Conservation (phyloP, 2,329 filamentous ascomycete species). For the Hypoxylon sp. region DNA sequence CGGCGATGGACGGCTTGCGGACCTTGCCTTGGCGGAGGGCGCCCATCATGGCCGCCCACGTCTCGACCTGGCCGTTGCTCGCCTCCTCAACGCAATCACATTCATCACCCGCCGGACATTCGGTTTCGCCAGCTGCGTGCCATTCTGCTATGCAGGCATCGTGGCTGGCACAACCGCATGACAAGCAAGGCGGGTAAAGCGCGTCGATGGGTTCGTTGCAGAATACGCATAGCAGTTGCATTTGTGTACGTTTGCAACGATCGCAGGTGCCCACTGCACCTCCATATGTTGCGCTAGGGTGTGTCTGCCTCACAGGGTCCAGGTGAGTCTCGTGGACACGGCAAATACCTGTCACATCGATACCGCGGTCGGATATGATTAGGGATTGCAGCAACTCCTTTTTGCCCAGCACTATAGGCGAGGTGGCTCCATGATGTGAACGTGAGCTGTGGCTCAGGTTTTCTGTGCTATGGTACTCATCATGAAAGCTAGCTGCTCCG, state of each 20-base stretch:
- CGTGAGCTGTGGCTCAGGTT: constrained; percentile 46
- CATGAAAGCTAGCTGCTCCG: constrained; percentile 48
- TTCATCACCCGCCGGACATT: constrained; percentile 71
- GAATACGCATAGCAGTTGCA: constrained; percentile 68
- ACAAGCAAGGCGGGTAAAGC: constrained; percentile 68
- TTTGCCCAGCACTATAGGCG: constrained; percentile 65
- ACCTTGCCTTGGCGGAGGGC: constrained; percentile 51
- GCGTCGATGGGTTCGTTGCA: constrained; percentile 68
- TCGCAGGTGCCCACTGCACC: constrained; percentile 55
- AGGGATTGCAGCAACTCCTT: constrained; percentile 61
- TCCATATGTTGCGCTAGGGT: constrained; percentile 52
- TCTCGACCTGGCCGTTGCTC: constrained; percentile 65
- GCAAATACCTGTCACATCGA: constrained; percentile 71
- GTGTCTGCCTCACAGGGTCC: constrained; percentile 64
- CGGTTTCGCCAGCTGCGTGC: constrained; percentile 63
- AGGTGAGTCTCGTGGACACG: constrained; percentile 69
- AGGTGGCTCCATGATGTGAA: constrained; percentile 52
- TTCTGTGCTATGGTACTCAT: constrained; percentile 48
- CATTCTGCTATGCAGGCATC: constrained; percentile 66
- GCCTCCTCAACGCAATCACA: constrained; percentile 69
- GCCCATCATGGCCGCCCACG: constrained; percentile 65
- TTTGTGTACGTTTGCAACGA: constrained; percentile 62
- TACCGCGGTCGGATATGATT: constrained; percentile 62
- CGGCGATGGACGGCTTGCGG: constrained; percentile 39
- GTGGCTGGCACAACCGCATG: constrained; percentile 70